Conservation (phyloP, 805 yeast genomes). For the Saccharomycopsis fermentans region DNA sequence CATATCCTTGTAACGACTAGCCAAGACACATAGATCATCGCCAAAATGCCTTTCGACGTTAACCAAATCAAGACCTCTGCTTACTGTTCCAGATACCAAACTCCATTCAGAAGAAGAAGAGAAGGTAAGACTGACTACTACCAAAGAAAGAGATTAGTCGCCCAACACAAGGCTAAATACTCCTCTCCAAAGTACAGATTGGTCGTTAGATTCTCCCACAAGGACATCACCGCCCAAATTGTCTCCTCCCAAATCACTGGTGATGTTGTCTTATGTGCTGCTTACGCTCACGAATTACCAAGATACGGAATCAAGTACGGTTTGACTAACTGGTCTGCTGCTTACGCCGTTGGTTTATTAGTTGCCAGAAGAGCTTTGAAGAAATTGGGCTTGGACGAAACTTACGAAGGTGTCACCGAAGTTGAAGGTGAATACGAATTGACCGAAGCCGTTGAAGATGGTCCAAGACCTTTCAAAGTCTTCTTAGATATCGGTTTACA, state of each 20-base stretch:
- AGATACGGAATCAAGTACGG: slow-evolving; percentile 95
- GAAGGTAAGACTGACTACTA: slow-evolving; percentile 99
- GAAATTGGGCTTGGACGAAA: slow-evolving; percentile 96
- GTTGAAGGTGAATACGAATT: slow-evolving; percentile 98
- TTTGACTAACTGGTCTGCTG: slow-evolving; percentile 99
- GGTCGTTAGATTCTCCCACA: slow-evolving; percentile 99
- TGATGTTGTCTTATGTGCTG: slow-evolving; percentile 92
- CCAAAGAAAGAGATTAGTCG: slow-evolving; percentile 98
- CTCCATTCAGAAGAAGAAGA: slow-evolving; percentile 99
- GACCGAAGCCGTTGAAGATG: slow-evolving; percentile 99
- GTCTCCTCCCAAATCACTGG: slow-evolving; percentile 95
- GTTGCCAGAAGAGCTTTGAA: slow-evolving; percentile 98
- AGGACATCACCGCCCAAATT: slow-evolving; percentile 96
- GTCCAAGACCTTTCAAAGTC: slow-evolving; percentile 99
- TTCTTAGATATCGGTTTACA: slow-evolving; percentile 98
- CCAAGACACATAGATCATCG: slow-evolving; percentile 73
- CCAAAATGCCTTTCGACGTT: slow-evolving; percentile 62
- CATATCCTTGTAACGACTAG: slow-evolving; percentile 45
- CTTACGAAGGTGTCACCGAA: slow-evolving; percentile 98
- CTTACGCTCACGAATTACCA: slow-evolving; percentile 98
- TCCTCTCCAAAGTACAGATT: slow-evolving; percentile 98
- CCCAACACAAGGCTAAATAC: slow-evolving; percentile 99
- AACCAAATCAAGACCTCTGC: slow-evolving; percentile 72
- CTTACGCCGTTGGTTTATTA: slow-evolving; percentile 96
- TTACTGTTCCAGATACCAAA: slow-evolving; percentile 98